These are phyloP conservation scores for Kodamaea laetipori DNA, from an alignment of 805 yeast genomes.

Conservation along the genomic window DNA sequence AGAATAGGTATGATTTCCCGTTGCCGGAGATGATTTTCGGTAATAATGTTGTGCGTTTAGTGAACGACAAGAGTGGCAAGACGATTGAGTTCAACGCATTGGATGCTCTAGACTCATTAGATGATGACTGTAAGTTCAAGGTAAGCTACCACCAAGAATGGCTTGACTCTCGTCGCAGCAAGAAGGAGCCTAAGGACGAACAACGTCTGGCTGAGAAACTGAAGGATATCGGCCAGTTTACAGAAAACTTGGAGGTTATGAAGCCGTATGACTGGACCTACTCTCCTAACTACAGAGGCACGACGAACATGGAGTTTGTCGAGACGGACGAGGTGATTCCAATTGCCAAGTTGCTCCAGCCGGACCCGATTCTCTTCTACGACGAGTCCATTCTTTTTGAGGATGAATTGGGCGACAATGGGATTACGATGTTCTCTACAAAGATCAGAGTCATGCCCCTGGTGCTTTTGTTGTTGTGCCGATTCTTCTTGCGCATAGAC, in stretches of 20 bases:
- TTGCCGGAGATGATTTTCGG: conserved; percentile 99
- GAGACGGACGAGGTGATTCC: conserved; percentile 53
- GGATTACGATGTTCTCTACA: conserved; percentile 73
- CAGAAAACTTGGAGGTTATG: conserved; percentile 54
- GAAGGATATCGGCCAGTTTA: conserved; percentile 38
- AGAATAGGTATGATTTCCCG: conserved; percentile 65
- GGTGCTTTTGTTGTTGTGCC: conserved; percentile 67
- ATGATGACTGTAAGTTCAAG: conserved; percentile 37
- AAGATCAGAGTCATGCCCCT: conserved; percentile 89
- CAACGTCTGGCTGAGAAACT: conserved; percentile 28
- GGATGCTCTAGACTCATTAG: conserved; percentile 59
- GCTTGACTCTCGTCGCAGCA: conserved; percentile 46
- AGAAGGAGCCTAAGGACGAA: conserved; percentile 25
- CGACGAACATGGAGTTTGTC: conserved; percentile 31
- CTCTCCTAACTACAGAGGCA: conserved; percentile 76
- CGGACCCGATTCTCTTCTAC: conserved; percentile 84
- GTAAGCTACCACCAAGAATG: conserved; percentile 90
- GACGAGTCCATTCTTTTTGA: conserved; percentile 89
- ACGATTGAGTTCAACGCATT: conserved; percentile 71
- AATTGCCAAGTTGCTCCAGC: conserved; percentile 61
- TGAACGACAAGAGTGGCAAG: conserved; percentile 35
- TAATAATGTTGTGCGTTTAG: conserved; percentile 63
- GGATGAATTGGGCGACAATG: conserved; percentile 96
- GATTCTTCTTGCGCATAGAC: conserved; percentile 88
- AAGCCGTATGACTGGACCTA: conserved; percentile 98